A percentile compares a stretch with the other conserved stretches of the same genome.
phyloP scores from a whole-genome alignment of 2,329 filamentous ascomycete genomes.

The Trichoderma afroharzianum region DNA sequence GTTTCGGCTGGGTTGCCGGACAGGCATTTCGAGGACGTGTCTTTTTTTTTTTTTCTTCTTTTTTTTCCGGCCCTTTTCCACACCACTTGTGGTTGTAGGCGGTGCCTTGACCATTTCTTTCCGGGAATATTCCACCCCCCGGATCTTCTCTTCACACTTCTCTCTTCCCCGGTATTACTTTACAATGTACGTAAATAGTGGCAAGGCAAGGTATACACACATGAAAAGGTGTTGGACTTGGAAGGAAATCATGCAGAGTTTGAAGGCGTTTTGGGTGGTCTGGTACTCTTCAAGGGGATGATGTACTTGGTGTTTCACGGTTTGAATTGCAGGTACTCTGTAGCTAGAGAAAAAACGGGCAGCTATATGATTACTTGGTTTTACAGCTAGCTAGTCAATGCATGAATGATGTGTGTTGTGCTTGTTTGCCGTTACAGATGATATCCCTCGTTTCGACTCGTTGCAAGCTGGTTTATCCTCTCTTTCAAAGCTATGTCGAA shows the following conservation, averaged over 20 bases:
- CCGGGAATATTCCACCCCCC: neutral
- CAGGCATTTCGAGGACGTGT: neutral
- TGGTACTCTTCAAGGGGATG: slow-evolving; percentile 25
- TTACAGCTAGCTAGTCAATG: neutral
- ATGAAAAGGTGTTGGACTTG: slow-evolving; percentile 44
- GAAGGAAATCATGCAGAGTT: slow-evolving; percentile 26
- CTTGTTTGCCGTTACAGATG: no score
- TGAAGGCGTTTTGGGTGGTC: slow-evolving; percentile 27
- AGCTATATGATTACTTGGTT: slow-evolving; percentile 23
- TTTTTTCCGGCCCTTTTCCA: slow-evolving; percentile 6
- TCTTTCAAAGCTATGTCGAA: no score
- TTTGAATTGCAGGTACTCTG: slow-evolving; percentile 18
- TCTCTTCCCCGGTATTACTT: slow-evolving; percentile 21
- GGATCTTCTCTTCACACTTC: slow-evolving; percentile 4
- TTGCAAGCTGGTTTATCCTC: no score
- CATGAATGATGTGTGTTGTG: neutral
- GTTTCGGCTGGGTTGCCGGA: neutral
- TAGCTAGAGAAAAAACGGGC: slow-evolving; percentile 30
- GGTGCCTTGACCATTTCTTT: slow-evolving; percentile 11
- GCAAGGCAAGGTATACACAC: slow-evolving; percentile 42
- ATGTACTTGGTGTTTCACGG: slow-evolving; percentile 30
- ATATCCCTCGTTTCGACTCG: no score
- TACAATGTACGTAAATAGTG: slow-evolving; percentile 38
- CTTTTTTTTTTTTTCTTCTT: neutral
- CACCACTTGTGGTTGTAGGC: slow-evolving; percentile 7